Conservation (phyloP, 202 grass and related monocot genomes). For the Panicum virgatum region DNA sequence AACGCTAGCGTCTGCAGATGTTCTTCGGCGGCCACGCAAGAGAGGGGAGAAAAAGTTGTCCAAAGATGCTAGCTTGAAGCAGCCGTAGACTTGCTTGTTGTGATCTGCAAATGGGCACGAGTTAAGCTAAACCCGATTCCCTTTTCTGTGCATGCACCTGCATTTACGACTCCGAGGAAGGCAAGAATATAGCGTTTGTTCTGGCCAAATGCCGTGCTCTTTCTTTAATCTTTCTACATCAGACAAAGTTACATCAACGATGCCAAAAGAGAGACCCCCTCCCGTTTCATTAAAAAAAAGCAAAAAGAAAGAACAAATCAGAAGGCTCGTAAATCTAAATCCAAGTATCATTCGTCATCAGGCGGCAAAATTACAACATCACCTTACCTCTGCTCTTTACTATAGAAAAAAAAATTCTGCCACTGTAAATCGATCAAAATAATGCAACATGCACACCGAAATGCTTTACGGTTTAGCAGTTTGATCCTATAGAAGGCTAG, state of each 20-base stretch:
- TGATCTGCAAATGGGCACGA: not conserved
- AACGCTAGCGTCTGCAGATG: not conserved
- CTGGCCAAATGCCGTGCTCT: not conserved
- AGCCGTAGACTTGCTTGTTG: not conserved
- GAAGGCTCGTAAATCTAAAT: not conserved
- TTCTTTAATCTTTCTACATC: conserved; percentile 1
- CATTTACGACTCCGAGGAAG: not conserved
- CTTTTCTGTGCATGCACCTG: not conserved
- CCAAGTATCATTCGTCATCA: not conserved
- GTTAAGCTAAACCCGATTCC: not conserved
- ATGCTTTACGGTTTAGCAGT: not conserved
- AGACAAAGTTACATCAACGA: not conserved
- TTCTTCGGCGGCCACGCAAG: not conserved
- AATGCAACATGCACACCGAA: no score
- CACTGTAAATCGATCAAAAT: no score
- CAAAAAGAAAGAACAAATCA: not conserved
- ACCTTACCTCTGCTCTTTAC: not conserved
- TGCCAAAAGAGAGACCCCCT: not conserved
- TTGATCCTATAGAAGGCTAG: not conserved
- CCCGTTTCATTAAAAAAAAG: not conserved
- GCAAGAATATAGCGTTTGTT: conserved; percentile 20
- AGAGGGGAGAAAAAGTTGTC: no score
- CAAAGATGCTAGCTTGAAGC: conserved; percentile 2
- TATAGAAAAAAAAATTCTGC: not conserved
- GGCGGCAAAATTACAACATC: not conserved